These are phyloP conservation scores for Candida neerlandica DNA, from an alignment of 1,139 yeast species.

Conservation along the genomic window DNA sequence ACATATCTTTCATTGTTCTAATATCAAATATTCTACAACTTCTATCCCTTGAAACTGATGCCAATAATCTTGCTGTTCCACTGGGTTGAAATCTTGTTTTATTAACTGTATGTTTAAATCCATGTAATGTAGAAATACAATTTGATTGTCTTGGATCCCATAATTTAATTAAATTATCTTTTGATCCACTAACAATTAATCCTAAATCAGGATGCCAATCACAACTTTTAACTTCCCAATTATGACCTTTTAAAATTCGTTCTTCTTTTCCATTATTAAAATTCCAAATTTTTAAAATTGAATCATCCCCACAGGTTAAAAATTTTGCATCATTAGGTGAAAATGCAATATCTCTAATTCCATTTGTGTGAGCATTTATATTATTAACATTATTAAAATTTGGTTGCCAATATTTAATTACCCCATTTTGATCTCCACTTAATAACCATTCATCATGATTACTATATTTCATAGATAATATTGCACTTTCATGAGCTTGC, in stretches of 20 bases:
- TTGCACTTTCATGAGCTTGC: conserved; percentile 97
- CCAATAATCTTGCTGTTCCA: conserved; percentile 68
- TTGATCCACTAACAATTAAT: conserved; percentile 82
- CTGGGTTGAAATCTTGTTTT: conserved; percentile 80
- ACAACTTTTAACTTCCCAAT: conserved; percentile 97
- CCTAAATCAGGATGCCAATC: conserved; percentile 97
- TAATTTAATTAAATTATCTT: conserved; percentile 86
- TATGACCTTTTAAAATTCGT: conserved; percentile 81
- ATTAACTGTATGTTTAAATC: conserved; percentile 91
- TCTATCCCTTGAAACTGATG: conserved; percentile 86
- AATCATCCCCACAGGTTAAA: conserved; percentile 91
- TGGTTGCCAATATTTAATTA: conserved; percentile 95
- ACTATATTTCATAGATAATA: conserved; percentile 76
- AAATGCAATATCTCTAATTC: conserved; percentile 84
- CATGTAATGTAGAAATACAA: conserved; percentile 80
- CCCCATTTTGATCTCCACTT: conserved; percentile 92
- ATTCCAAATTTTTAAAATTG: conserved; percentile 88
- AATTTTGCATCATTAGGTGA: conserved; percentile 90
- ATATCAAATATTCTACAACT: conserved; percentile 87
- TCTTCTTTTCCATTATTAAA: conserved; percentile 90
- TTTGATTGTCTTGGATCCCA: conserved; percentile 92
- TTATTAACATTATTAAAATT: conserved; percentile 95
- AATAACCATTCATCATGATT: conserved; percentile 94
- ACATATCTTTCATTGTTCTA: conserved; percentile 76
- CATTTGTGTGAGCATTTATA: conserved; percentile 76